These are phyloP conservation scores for Ustilago shanxiensis DNA, from an alignment of 1,284 basidiomycete genomes.

Conservation along the genomic window DNA sequence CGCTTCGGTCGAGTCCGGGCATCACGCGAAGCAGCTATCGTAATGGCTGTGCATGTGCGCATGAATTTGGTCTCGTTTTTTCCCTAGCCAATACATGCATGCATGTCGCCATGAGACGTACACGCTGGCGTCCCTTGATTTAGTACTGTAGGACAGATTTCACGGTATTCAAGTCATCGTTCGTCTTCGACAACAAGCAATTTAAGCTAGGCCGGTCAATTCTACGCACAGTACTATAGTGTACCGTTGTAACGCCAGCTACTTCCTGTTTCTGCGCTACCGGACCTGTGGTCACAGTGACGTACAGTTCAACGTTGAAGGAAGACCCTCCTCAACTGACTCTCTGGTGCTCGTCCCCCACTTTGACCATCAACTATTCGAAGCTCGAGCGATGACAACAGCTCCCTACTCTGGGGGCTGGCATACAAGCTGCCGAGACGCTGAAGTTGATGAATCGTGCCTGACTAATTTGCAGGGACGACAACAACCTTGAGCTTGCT, in stretches of 20 bases:
- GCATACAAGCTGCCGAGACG: too few species aligned
- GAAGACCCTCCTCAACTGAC: not conserved
- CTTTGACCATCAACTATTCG: not conserved
- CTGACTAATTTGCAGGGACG: not conserved
- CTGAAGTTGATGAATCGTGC: too few species aligned
- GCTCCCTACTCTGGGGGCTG: not conserved
- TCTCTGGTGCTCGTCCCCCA: not conserved
- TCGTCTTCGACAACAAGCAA: too few species aligned
- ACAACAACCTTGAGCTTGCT: not conserved
- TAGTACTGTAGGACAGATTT: too few species aligned
- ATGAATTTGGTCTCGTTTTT: not conserved
- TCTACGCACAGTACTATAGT: too few species aligned
- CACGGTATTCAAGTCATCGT: too few species aligned
- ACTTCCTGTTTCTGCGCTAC: too few species aligned
- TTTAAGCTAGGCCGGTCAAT: too few species aligned
- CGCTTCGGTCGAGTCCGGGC: not conserved
- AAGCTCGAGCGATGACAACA: not conserved
- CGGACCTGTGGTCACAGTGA: too few species aligned
- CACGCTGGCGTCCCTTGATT: too few species aligned
- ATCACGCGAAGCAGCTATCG: not conserved
- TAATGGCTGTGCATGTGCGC: not conserved
- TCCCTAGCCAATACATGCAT: not conserved
- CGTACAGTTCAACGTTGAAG: too few species aligned
- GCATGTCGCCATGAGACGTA: not conserved
- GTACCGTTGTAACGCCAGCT: too few species aligned